Percentiles rank a stretch among this genome's conserved stretches.
Conservation (phyloP, 139 green algal genomes). For the Edaphochlamys debaryana region DNA sequence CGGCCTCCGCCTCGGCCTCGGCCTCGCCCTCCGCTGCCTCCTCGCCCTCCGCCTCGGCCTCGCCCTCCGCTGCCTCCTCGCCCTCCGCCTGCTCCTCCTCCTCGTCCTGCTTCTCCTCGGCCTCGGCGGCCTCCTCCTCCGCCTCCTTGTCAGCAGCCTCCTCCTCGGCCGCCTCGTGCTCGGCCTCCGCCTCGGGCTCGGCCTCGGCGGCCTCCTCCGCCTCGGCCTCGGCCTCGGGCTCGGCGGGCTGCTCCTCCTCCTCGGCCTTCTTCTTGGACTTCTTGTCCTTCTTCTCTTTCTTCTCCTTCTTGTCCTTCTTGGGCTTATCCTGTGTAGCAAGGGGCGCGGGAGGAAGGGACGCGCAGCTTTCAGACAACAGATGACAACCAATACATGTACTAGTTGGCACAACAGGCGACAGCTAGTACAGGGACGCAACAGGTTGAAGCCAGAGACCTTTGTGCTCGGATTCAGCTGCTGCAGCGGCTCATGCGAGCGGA, state of each 20-base stretch:
- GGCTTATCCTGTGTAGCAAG: neutral
- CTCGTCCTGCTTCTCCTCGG: too few relatives aligned
- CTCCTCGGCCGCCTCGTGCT: neutral
- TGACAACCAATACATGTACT: neutral
- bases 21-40: too few relatives aligned
- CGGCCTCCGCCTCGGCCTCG: too few relatives aligned
- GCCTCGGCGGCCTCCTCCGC: constrained; percentile 2
- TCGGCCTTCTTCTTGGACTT: neutral
- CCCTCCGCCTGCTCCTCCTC: neutral
- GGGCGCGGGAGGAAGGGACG: too few relatives aligned
- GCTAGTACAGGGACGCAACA: too few relatives aligned
- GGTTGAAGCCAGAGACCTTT: too few relatives aligned
- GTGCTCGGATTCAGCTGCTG: neutral
- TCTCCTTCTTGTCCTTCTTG: neutral
- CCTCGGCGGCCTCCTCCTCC: neutral
- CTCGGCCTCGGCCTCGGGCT: neutral
- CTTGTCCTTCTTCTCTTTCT: neutral
- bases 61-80: neutral
- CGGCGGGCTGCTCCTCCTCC: neutral
- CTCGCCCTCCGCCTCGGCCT: too few relatives aligned
- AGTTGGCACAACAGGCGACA: neutral
- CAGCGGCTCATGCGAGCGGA: too few relatives aligned
- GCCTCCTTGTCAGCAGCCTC: neutral
- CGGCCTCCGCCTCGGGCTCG: neutral
- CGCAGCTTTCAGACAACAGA: neutral